Base-by-base conservation (phyloP, 2,329 filamentous ascomycete species). In the Clonostachys byssicola region DNA sequence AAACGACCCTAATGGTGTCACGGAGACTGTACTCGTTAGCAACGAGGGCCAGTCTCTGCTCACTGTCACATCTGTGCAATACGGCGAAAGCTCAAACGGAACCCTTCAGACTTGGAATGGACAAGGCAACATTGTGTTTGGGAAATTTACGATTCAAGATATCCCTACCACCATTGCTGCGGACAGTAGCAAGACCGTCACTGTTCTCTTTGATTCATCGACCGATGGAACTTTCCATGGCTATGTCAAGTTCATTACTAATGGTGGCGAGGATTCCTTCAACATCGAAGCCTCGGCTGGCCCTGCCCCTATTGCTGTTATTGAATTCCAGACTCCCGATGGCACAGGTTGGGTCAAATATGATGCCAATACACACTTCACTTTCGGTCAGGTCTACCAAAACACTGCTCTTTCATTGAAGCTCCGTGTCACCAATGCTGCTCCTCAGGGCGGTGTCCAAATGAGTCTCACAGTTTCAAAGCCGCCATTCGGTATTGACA, bases 381-480 rank as follows among this genome's bases (percentile, higher is more conserved):
- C 63, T 0, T 82, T 83, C 50, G 80, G 78, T 13, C 74, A 75
- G 38, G 78, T 83, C 4, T 72, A 69, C 1, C 70, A 81, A 54
- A 78, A 78, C 36, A 71, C 64, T 0, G 73, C 71, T 0, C 65
- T 62, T 1, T 68, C 66, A 5, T 66, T 81, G 5, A 71, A 69
- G 45, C 66, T 83, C 59, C 71, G 80, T 1, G 57, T 83, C 20
- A 78, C 72, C 35, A 83, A 83, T 56, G 66, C 60, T 3, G 78
- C 75, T 5, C 60, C 66, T 0, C 44, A 60, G 0, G 73, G 72
- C 3, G 70, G 70, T 6, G 71, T 76, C 12, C 62, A 62, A 2
- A 66, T 83, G 2, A 77, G 73, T 0, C 61, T 83, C 13, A 82
- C 79, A 0, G 77, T 84, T 3, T 83, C 80, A 0, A 84, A 84